Base-by-base conservation (phyloP, 2,329 filamentous ascomycete genomes). In the Paraconiothyrium brasiliense region DNA sequence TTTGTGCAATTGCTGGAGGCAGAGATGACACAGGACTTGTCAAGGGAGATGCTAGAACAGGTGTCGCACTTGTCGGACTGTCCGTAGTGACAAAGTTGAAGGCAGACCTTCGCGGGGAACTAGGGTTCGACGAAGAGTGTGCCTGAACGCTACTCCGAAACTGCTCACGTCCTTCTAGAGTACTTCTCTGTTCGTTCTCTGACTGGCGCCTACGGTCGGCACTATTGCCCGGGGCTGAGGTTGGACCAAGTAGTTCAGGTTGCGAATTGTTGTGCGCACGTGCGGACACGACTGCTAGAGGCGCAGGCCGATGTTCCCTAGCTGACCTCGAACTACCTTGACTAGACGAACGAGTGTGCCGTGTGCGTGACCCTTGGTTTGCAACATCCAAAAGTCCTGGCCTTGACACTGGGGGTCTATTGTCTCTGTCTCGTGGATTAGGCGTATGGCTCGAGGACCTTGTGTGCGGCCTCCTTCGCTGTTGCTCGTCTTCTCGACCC, bases 231-330 rank as follows among this genome's bases (percentile, higher is more conserved):
- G 73, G 72, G 3, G 73, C 73, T 27, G 70, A 65, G 9, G 77
- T 75, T 10, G 75, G 67, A 20, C 78, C 72, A 20, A 77, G 77
- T 1, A 93, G 79, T 71, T 93, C 90, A 1, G 87, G 90, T 50
- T 89, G 86, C 20, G 91, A 92, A 24, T 86, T 85, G 24, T 86
- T 82, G 13, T 86, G 84, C 46, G 85, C 84, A 55, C 83, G 70
- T 11, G 57, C 59, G 14, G 75, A 72, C n/a, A 71, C 60, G n/a
- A 69, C 64, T 6, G 65, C 57, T 13, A 72, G 60, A 43, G 70
- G 63, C 46, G 67, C 54, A 47, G 72, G 73, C 47, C 60, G 77
- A 62, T 71, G 74, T 57, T 58, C 76, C 71, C 77, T 70, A 27
- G 72, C 64, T 34, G 76, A 77, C 43, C 75, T 69, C n/a, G 75